These are phyloP conservation scores for Torrubiellomyces zombiae DNA, from an alignment of 2,329 filamentous ascomycete genomes.

Conservation along the genomic window DNA sequence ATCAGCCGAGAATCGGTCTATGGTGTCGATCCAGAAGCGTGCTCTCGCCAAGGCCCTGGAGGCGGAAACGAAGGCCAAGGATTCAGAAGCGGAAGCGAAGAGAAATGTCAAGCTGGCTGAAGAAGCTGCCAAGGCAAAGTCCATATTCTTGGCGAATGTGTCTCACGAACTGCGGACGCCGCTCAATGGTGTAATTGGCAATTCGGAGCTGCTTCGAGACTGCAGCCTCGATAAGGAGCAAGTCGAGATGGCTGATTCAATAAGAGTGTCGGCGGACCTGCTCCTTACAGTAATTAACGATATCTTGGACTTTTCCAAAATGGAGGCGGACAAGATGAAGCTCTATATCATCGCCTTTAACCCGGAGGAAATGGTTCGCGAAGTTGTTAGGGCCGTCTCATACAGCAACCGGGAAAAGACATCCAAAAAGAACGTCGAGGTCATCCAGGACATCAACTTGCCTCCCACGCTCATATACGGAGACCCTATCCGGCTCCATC, in stretches of 20 bases:
- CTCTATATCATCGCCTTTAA: constrained; percentile 57
- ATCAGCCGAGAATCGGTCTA: constrained; percentile 59
- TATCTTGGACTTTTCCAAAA: constrained; percentile 88
- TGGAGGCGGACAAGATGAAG: constrained; percentile 78
- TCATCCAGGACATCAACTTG: constrained; percentile 53
- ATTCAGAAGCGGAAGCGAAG: constrained; percentile 59
- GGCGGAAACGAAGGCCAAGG: constrained; percentile 60
- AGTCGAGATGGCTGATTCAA: constrained; percentile 73
- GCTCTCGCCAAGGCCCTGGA: constrained; percentile 55
- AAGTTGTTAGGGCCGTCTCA: constrained; percentile 48
- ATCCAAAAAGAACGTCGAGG: constrained; percentile 44
- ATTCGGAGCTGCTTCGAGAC: constrained; percentile 68
- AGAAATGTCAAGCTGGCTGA: constrained; percentile 69
- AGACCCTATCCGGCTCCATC: constrained; percentile 49
- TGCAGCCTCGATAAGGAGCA: constrained; percentile 61
- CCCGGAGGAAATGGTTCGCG: constrained; percentile 48
- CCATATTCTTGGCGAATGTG: constrained; percentile 65
- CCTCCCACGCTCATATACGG: constrained; percentile 58
- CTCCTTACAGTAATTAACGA: constrained; percentile 90
- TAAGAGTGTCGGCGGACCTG: constrained; percentile 71
- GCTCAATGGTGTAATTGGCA: constrained; percentile 77
- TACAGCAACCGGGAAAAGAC: constrained; percentile 50
- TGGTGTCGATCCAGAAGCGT: constrained; percentile 61
- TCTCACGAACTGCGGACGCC: constrained; percentile 70
- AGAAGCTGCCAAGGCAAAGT: constrained; percentile 69